Evolutionary conservation across 495 filamentous ascomycete genomes (phyloP).

Genomic region (Penicillium waksmanii): DNA sequence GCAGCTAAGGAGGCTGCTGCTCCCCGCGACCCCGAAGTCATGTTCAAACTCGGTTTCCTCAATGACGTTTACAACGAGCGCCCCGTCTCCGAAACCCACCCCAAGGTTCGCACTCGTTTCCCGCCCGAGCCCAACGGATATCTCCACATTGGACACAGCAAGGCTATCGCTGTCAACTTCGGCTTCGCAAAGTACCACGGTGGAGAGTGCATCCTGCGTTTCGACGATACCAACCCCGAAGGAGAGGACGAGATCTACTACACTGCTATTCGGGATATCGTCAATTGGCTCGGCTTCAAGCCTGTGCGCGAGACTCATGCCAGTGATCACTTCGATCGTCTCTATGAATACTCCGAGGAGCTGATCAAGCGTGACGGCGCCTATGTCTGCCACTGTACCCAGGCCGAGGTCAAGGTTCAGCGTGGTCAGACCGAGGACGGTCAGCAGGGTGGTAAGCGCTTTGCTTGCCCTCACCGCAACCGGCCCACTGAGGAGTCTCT

Average conservation of each 20-base stretch:
- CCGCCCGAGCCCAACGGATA: slow-evolving; percentile 82
- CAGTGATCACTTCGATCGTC: slow-evolving; percentile 79
- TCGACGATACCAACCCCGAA: slow-evolving; percentile 86
- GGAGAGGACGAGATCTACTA: slow-evolving; percentile 82
- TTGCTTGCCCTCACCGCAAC: slow-evolving; percentile 76
- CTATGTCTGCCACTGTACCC: slow-evolving; percentile 76
- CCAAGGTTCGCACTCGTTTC: slow-evolving; percentile 70
- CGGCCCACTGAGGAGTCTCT: slow-evolving; percentile 77
- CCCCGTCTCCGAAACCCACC: slow-evolving; percentile 58
- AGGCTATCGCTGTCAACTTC: slow-evolving; percentile 97
- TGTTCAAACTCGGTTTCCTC: slow-evolving; percentile 88
- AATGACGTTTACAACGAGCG: slow-evolving; percentile 78
- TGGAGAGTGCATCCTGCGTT: slow-evolving; percentile 71
- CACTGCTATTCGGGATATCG: slow-evolving; percentile 74
- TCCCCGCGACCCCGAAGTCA: slow-evolving; percentile 63
- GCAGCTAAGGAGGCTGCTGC: slow-evolving; percentile 39
- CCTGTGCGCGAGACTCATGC: slow-evolving; percentile 78
- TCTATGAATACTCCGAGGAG: slow-evolving; percentile 89
- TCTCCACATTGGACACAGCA: slow-evolving; percentile 90
- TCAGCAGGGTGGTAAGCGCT: slow-evolving; percentile 70
- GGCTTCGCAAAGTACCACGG: slow-evolving; percentile 88
- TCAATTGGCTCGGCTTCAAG: slow-evolving; percentile 82
- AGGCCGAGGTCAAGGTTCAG: slow-evolving; percentile 80
- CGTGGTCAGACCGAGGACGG: slow-evolving; percentile 73
- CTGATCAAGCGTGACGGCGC: slow-evolving; percentile 73